phyloP scores from a whole-genome alignment of 2,329 filamentous ascomycete species.

The Colletotrichum cordylinicola region DNA sequence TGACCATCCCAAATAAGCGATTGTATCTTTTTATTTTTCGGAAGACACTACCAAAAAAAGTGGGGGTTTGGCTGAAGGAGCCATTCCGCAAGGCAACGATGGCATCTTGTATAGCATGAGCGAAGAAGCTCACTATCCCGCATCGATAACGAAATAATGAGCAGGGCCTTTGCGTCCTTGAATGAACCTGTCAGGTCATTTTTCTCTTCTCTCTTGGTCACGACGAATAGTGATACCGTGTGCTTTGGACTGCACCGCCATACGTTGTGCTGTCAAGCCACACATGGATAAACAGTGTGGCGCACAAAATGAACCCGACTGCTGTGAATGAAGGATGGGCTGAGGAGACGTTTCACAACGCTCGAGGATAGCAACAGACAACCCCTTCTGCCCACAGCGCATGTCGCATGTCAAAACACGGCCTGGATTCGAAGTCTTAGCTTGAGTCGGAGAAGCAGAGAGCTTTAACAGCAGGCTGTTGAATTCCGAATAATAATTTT shows the following conservation, averaged over 20 bases:
- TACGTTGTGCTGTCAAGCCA: not conserved
- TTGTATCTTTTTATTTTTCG: not conserved
- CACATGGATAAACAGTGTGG: not conserved
- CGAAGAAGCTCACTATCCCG: conserved; percentile 1
- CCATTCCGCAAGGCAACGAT: conserved; percentile 25
- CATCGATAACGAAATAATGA: not conserved
- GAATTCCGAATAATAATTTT: not conserved
- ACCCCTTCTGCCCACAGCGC: conserved; percentile 8
- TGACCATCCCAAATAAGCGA: conserved; percentile 10
- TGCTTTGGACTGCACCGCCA: not conserved
- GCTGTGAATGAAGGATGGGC: conserved; percentile 10
- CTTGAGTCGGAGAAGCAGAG: not conserved
- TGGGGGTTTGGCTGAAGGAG: conserved; percentile 11
- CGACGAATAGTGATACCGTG: not conserved
- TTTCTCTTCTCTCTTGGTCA: not conserved
- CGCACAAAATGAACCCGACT: not conserved
- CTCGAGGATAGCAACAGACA: not conserved
- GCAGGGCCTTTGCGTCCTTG: not conserved
- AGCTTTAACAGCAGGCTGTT: conserved; percentile 24
- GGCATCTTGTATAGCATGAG: conserved; percentile 22
- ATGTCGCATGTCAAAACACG: conserved; percentile 7
- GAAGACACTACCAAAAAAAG: not conserved
- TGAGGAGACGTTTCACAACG: conserved; percentile 24
- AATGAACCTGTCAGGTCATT: not conserved
- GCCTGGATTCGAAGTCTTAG: not conserved